Conservation (phyloP, 768 basidiomycete genomes). For the Psilocybe cyanescens region DNA sequence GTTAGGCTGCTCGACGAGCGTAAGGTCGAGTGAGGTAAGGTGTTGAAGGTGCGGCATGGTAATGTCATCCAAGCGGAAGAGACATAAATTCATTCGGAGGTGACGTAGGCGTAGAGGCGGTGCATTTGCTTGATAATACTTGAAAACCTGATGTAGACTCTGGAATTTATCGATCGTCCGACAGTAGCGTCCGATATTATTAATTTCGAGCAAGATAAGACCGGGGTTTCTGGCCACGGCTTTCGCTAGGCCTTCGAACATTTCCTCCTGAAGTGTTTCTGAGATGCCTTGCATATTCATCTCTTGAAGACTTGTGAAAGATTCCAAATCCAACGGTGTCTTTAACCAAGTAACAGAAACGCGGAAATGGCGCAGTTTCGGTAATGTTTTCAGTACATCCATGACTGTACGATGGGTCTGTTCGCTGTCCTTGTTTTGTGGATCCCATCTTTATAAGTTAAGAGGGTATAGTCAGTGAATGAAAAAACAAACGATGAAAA, state of each 20-base stretch:
- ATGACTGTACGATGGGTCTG: neutral
- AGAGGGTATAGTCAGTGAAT: neutral
- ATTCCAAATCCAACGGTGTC: neutral
- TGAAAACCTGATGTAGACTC: neutral
- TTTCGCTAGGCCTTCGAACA: neutral
- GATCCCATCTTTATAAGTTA: neutral
- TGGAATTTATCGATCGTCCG: neutral
- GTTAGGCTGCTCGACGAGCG: neutral
- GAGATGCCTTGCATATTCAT: neutral
- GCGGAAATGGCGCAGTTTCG: neutral
- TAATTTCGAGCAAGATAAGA: neutral
- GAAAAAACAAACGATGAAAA: neutral
- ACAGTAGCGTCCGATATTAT: neutral
- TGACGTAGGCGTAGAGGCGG: constrained; percentile 3
- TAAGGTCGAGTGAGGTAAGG: constrained; percentile 10
- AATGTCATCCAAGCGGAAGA: constrained; percentile 2
- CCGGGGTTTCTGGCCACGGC: neutral
- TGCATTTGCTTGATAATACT: neutral
- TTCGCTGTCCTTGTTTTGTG: neutral
- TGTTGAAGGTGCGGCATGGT: constrained; percentile 6
- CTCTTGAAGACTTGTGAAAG: neutral
- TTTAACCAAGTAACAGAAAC: neutral
- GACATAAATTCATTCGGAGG: constrained; percentile 1
- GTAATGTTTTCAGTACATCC: neutral
- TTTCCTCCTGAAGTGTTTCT: neutral